Conservation (phyloP, 139 green algal genomes). For the Chloropicon primus region DNA sequence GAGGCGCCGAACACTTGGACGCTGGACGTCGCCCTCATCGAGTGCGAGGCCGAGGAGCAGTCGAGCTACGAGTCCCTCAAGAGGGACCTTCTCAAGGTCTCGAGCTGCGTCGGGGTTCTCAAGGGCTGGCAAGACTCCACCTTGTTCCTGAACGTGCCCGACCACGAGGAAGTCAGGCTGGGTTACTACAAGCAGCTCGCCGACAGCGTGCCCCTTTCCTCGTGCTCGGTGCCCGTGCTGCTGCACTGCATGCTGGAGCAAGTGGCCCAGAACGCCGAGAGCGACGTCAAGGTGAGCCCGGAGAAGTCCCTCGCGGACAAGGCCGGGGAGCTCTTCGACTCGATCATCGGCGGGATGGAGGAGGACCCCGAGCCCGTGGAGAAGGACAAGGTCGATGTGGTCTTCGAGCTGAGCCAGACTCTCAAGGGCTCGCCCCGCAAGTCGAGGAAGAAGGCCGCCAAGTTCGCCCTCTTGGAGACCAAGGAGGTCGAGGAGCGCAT, state of each 20-base stretch:
- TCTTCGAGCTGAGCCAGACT: background rate
- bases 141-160: background rate
- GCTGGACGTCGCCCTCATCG: background rate
- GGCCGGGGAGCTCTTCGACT: background rate
- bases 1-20: background rate
- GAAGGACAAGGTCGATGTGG: background rate
- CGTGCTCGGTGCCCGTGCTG: background rate
- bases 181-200: background rate
- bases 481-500: background rate
- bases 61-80: background rate
- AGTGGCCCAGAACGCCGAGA: background rate
- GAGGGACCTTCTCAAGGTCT: background rate
- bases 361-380: background rate
- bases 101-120: background rate
- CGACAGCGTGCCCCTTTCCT: background rate
- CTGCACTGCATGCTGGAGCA: background rate
- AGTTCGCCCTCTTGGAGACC: background rate
- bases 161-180: background rate
- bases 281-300: background rate
- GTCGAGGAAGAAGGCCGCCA: background rate
- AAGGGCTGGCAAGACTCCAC: background rate
- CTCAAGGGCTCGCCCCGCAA: background rate
- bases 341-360: background rate
- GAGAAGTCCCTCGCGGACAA: background rate
- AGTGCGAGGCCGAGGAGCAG: background rate